Evolutionary conservation across 768 basidiomycete species (phyloP), one percentile per base, ranked within the genome.

Genomic region (Lactifluus rugatus): DNA sequence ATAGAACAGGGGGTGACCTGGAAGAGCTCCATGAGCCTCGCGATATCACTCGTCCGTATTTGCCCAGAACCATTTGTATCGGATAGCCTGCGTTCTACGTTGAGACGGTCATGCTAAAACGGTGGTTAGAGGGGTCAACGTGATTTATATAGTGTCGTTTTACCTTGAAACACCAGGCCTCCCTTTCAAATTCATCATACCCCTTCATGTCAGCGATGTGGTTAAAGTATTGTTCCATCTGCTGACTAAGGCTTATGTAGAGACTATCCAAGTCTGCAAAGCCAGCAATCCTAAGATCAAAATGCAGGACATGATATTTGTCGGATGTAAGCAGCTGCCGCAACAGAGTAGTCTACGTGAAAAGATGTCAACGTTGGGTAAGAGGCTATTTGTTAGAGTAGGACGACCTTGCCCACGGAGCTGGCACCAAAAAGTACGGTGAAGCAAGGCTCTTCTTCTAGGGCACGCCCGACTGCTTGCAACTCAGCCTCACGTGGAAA

Each of bases 21-120:
- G 66, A 91, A 89, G 2, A 91, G 71, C 64, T 91, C 90, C 87
- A 93, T 89, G 16, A 92, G 73, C 19, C 88, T 77, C 7, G 89
- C 87, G 41, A 92, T 74, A 64, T 93, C 90, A 64, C 87, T 85
- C 2, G 89, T 87, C 69, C 79, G 82, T 56, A 92, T 74, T 49
- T 76, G 78, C 0, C 75, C 70, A 26, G 74, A 74, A 17, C 66
- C 66, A 1, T 72, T 70, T 17, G 72, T 69, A 25, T 84, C 81
- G 1, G 74, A 67, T 17, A 82, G 66, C 37, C 86, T 77, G 48
- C 81, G 80, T 68, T 88, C 84, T 17, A 91, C 81, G 48, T 76
- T 82, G 14, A 85, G 68, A n/a, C 89, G 82, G 66, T 89, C 87
- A 57, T 90, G 83, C 86, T 92, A 56, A n/a, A 10, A 55, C 17